Evolutionary conservation across 1,284 basidiomycete genomes (phyloP).

Genomic region (Apiotrichum akiyoshidainum): DNA sequence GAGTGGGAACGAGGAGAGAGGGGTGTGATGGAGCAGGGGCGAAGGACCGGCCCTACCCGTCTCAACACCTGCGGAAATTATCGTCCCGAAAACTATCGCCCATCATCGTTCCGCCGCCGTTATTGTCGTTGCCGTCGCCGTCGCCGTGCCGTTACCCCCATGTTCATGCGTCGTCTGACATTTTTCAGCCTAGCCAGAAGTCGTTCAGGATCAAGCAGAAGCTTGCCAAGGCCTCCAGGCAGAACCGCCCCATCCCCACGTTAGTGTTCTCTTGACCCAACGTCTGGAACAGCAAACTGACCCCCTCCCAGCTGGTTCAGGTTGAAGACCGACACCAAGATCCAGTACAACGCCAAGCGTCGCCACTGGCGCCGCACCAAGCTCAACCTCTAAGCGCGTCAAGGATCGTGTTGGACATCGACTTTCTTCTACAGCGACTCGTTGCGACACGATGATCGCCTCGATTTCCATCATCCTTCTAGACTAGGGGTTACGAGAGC

Average conservation of each 20-base stretch:
- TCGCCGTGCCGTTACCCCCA: background rate
- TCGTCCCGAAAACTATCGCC: background rate
- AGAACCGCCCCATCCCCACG: constrained; percentile 82
- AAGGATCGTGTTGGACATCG: background rate
- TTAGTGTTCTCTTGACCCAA: no score
- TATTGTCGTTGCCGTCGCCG: background rate
- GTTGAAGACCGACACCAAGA: constrained; percentile 77
- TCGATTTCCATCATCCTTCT: background rate
- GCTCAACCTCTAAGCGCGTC: constrained; percentile 72
- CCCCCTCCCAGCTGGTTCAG: constrained; percentile 90
- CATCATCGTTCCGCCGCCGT: background rate
- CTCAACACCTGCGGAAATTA: background rate
- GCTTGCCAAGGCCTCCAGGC: constrained; percentile 90
- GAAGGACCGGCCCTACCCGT: no score
- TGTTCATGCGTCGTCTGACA: background rate
- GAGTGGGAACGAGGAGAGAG: no score
- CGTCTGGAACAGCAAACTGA: no score
- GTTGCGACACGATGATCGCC: background rate
- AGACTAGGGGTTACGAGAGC: background rate
- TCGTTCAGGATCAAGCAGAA: constrained; percentile 78
- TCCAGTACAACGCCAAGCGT: constrained; percentile 85
- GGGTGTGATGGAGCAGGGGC: no score
- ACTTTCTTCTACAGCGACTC: background rate
- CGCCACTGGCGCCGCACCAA: constrained; percentile 94
- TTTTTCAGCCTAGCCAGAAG: constrained; percentile 83